These are phyloP conservation scores for Monosporozyma aquatica DNA, from an alignment of 805 yeast species.

Conservation along the genomic window DNA sequence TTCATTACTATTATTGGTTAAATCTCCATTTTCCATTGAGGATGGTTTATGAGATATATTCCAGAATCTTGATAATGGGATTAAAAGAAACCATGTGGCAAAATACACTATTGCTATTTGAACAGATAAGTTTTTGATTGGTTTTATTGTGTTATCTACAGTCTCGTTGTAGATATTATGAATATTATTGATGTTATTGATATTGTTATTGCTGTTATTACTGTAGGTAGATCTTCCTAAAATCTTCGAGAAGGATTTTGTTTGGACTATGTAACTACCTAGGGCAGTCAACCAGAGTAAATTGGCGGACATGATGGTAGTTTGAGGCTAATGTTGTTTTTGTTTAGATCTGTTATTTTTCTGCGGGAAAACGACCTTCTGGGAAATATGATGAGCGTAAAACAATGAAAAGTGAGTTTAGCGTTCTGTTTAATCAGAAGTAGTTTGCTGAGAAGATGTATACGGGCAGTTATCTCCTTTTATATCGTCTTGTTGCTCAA, in stretches of 20 bases:
- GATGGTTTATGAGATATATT: conserved; percentile 4
- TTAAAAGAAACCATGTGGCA: conserved; percentile 19
- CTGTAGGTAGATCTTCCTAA: conserved; percentile 6
- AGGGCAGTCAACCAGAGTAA: conserved; percentile 21
- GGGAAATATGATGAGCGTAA: too few relatives aligned
- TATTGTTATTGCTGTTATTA: not conserved
- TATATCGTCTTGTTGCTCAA: too few relatives aligned
- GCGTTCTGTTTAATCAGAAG: too few relatives aligned
- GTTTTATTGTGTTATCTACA: not conserved
- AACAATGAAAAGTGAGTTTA: too few relatives aligned
- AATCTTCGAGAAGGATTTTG: conserved; percentile 20
- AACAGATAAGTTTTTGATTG: conserved; percentile 9
- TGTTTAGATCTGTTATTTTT: too few relatives aligned
- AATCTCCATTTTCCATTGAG: not conserved
- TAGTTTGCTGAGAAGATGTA: too few relatives aligned
- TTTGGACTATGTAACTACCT: conserved; percentile 24
- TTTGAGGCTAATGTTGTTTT: too few relatives aligned
- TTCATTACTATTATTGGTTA: not conserved
- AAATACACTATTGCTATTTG: conserved; percentile 21
- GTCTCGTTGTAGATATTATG: not conserved
- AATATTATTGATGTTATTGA: not conserved
- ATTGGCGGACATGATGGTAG: conserved; percentile 7
- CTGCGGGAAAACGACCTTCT: too few relatives aligned
- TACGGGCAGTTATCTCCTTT: too few relatives aligned
- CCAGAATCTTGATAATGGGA: conserved; percentile 17